Base-by-base conservation (phyloP, 805 yeast species). In the Candida morakotiae region DNA sequence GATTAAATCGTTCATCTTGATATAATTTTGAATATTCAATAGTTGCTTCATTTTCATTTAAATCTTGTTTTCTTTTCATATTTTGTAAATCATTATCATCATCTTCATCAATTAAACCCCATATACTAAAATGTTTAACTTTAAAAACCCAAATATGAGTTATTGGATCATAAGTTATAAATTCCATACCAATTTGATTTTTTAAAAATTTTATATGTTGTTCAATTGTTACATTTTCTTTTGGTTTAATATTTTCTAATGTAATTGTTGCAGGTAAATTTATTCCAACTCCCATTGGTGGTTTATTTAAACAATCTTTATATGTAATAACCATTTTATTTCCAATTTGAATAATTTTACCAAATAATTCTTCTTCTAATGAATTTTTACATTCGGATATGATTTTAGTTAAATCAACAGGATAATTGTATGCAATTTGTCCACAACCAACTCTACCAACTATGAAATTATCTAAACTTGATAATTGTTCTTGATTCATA, bases 121-220 rank as follows among this genome's bases (percentile, higher is more conserved):
- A 93, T 5, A 85, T 77, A 64, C 96, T 87, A 52, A 93, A 93
- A 64, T 93, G 98, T 47, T 83, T 79, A 7, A 89, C 96, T 48
- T 70, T 75, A 60, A 87, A 88, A 1, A 82, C 79, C 87, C 89
- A 88, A 4, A 75, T 60, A 24, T 87, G 86, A 4, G 77, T 75
- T 20, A 80, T 69, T 3, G 88, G 87, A 49, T 84, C 88, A 53
- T 81, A 88, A 4, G 88, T 81, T 10, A 89, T 67, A 53, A 84
- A 87, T 43, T 81, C 80, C 81, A 83, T 87, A 5, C 89, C 95
- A 23, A 50, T 71, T 46, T 70, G 60, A 33, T 64, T 68, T 43
- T 76, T 75, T 34, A 83, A 63, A 36, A 64, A 66, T 33, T 67
- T 69, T 19, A 81, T 69, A 49, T 73, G 74, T 17, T 67, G 56